These are phyloP conservation scores for Akanthomyces uredinophilus DNA, from an alignment of 2,329 filamentous ascomycete species.

Conservation along the genomic window DNA sequence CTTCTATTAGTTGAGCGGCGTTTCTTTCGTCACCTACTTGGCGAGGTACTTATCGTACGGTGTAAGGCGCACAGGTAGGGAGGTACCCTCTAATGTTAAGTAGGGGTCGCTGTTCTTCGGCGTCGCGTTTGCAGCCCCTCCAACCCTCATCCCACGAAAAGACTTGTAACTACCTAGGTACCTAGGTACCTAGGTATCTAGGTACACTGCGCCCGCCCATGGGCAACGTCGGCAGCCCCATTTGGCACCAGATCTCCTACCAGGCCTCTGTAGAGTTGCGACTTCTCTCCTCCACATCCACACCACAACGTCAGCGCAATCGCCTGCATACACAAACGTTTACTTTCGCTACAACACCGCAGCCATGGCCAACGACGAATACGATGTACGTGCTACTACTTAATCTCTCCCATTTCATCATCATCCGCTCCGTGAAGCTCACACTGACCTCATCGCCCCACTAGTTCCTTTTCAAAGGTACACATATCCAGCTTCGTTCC, in stretches of 20 bases:
- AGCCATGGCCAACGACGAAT: conserved; percentile 99
- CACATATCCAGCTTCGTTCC: conserved; percentile 13
- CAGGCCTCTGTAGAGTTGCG: conserved; percentile 7
- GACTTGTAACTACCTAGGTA: no score
- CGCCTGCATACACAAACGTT: conserved; percentile 8
- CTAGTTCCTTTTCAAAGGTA: conserved; percentile 99
- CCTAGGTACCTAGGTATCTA: no score
- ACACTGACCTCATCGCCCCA: conserved; percentile 29
- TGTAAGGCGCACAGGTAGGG: no score
- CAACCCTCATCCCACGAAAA: background rate
- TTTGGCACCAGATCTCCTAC: conserved; percentile 9
- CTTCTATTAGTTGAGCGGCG: no score
- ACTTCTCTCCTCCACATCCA: conserved; percentile 16
- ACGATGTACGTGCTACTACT: conserved; percentile 70
- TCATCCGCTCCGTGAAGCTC: background rate
- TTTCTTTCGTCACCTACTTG: no score
- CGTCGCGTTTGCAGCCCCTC: conserved; percentile 1
- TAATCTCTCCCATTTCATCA: conserved; percentile 19
- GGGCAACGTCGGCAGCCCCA: conserved; percentile 3
- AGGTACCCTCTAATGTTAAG: no score
- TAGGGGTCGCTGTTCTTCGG: background rate
- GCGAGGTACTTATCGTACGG: no score
- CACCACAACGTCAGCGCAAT: conserved; percentile 12
- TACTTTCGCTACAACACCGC: conserved; percentile 22
- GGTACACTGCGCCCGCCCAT: no score